These are phyloP conservation scores for Botrytis pseudocinerea DNA, from an alignment of 2,329 filamentous ascomycete genomes.

Conservation along the genomic window DNA sequence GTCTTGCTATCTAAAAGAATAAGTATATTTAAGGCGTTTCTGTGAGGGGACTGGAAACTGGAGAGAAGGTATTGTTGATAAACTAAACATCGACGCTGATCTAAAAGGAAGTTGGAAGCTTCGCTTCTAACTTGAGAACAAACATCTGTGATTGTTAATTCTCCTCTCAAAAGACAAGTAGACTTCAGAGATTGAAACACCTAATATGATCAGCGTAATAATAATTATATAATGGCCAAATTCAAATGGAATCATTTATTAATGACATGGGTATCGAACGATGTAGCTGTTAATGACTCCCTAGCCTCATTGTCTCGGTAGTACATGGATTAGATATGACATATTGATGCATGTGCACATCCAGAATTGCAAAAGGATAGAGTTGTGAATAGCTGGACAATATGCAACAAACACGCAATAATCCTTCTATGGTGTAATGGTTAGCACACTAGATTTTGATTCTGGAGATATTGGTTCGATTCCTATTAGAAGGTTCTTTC, in stretches of 20 bases:
- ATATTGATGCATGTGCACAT: too few species aligned
- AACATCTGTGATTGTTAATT: background rate
- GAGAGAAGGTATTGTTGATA: too few species aligned
- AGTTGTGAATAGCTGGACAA: accelerated
- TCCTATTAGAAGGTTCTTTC: slow-evolving; percentile 23
- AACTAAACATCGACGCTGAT: too few species aligned
- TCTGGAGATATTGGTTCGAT: slow-evolving; percentile 27
- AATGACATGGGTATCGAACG: background rate
- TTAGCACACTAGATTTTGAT: slow-evolving; percentile 25
- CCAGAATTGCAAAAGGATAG: too few species aligned
- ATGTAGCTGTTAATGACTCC: background rate
- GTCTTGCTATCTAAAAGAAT: too few species aligned
- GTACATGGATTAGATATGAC: too few species aligned
- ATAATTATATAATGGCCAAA: background rate
- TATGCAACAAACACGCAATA: background rate
- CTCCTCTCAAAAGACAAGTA: background rate
- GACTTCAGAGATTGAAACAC: background rate
- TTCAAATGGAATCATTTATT: background rate
- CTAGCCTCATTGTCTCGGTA: background rate
- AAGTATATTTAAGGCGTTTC: too few species aligned
- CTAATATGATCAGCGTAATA: background rate
- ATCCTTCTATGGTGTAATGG: slow-evolving; percentile 25
- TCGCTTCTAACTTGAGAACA: background rate
- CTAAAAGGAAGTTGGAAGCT: too few species aligned
- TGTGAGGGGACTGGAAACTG: too few species aligned